Conservation (phyloP, 2,329 filamentous ascomycete species). For the Elsinoe perseae region DNA sequence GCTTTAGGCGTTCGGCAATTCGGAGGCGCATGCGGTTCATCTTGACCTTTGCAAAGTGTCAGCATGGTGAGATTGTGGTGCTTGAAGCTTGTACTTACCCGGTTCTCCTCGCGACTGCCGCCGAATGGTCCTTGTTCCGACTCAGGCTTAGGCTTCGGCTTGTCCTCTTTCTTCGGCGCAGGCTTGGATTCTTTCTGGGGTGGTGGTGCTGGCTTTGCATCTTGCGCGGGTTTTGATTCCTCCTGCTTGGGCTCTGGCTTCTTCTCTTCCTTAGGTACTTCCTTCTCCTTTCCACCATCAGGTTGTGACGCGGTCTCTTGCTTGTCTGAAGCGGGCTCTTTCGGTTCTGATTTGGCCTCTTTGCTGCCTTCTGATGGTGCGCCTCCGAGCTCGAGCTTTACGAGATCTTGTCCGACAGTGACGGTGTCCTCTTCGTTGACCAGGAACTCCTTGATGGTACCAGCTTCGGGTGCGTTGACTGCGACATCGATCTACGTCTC, state of each 20-base stretch:
- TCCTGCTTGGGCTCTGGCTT: slow-evolving; percentile 42
- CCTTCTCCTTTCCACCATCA: slow-evolving; percentile 42
- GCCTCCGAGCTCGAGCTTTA: slow-evolving; percentile 75
- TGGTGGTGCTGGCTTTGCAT: slow-evolving; percentile 34
- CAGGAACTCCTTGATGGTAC: slow-evolving; percentile 84
- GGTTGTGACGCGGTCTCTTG: slow-evolving; percentile 51
- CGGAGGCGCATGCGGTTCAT: slow-evolving; percentile 99
- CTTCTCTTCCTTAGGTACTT: slow-evolving; percentile 30
- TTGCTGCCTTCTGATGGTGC: slow-evolving; percentile 47
- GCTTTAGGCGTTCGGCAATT: slow-evolving; percentile 95
- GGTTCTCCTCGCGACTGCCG: slow-evolving; percentile 77
- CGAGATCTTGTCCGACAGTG: slow-evolving; percentile 82
- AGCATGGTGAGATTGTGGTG: background rate
- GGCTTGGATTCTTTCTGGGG: slow-evolving; percentile 35
- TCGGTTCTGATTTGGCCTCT: slow-evolving; percentile 50
- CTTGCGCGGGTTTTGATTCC: slow-evolving; percentile 31
- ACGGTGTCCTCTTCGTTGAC: slow-evolving; percentile 94
- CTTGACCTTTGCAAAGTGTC: slow-evolving; percentile 62
- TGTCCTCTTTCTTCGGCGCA: slow-evolving; percentile 34
- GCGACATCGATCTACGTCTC: slow-evolving; percentile 78
- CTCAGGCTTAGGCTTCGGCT: slow-evolving; percentile 31
- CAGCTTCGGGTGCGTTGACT: slow-evolving; percentile 86
- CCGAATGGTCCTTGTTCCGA: slow-evolving; percentile 38
- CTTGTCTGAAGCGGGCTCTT: slow-evolving; percentile 51
- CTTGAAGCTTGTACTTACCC: slow-evolving; percentile 49